Evolutionary conservation across 495 filamentous ascomycete species (phyloP), one percentile per base, ranked within the genome.

Genomic region (Tuber calosporum): DNA sequence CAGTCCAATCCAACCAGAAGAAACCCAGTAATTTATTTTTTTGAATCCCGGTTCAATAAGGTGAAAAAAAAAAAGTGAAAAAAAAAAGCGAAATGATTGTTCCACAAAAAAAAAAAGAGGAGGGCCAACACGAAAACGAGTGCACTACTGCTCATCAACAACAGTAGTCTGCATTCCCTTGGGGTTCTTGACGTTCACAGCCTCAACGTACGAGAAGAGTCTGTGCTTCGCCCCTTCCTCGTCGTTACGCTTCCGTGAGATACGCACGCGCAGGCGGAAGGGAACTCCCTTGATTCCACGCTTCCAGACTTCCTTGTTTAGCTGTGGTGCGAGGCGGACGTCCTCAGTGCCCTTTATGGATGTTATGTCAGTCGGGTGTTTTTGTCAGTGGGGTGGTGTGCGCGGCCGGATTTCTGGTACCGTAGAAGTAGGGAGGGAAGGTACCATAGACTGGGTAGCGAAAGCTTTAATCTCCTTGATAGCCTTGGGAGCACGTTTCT

Each of bases 281-380:
- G 94, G 93, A 78, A 97, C 93, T 82, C 96, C 96, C 89, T 97
- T 97, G 87, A 99, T 89, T 84, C 95, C 95, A 83, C 91, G 88
- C 86, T 99, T 96, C 95, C 95, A 99, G 85, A 99, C 94, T 89
- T 99, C 97, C 91, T 99, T 99, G 90, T 99, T 99, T 79, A 99
- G 87, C 84, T 92, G 91, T 78, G 95, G 95, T 87, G 98, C 95
- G 83, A 99, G 85, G 79, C 95, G 95, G 87, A 99, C 95, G 84
- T 99, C 95, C 82, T 89, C 86, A 85, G 95, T 99, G 84, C 95
- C 95, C 95, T 99, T 58, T 58, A 58, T 58, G 30, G 8, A 58
- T 11, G n/a, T 58, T 26, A 58, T 13, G 48, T 58, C 13, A 58
- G 45, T 53, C 45, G 45, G 45, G 45, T 66, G 40, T 13, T 30